Evolutionary conservation across 2,329 filamentous ascomycete genomes (phyloP), one percentile per base, ranked within the genome.

Genomic region (Botrytis pseudocinerea): DNA sequence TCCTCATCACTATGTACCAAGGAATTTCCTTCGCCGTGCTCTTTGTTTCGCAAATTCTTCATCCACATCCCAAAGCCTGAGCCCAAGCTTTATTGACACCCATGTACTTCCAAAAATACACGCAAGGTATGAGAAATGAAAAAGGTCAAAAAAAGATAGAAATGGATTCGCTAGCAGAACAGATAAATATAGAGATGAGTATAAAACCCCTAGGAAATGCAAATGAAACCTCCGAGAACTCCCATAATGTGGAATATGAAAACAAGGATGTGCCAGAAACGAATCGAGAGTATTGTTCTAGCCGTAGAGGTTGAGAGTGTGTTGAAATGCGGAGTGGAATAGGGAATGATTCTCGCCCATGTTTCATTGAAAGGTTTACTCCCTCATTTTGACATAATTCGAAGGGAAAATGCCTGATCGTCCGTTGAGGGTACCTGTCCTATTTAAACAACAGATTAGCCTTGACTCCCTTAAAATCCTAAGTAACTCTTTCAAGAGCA

Each of bases 361-460:
- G 16, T 16, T 68, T 12, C 3, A 20, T 25, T 5, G 38, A 28
- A 14, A 25, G 18, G 2, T 74, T 54, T 79, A 88, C 78, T 87
- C 84, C 82, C 84, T 88, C 88, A 91, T 89, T 81, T 91, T 90
- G 76, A 92, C 90, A 76, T 92, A 92, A 81, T 91, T 91, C 82
- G 93, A 96, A 0, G 96, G 96, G 83, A 99, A 99, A 77, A 98
- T 97, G 54, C 96, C 96, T 72, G 95, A 93, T 78, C 90, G 88
- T 76, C 90, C 88, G 44, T 95, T 95, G 79, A 98, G 91, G 83
- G 92, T 91, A 40, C 96, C 96, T 28, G 95, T 98, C 96, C 90
- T 92, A 77, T 74, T 76, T 1, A 18, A 18, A 14, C 22, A 12
- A 16, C 14, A 60, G 18, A 40, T 72, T 72, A 72, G 62, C 40